phyloP scores from a whole-genome alignment of 441 rosid genomes.

The Adansonia madagascariensis region DNA sequence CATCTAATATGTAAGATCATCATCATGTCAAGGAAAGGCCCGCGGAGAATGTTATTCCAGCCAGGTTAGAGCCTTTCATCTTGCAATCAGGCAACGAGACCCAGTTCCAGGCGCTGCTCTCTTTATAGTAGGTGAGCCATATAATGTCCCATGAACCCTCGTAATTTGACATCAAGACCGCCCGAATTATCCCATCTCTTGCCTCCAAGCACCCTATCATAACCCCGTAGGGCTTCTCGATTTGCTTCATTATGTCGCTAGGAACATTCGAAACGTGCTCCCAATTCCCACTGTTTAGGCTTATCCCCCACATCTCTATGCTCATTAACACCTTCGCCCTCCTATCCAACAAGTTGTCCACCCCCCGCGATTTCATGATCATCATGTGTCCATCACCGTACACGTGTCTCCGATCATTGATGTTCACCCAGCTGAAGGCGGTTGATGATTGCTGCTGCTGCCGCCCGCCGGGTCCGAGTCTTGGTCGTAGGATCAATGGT shows the following conservation, averaged over 20 bases:
- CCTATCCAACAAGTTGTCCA: constrained; percentile 2
- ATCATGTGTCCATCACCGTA: constrained; percentile 67
- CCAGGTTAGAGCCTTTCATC: constrained; percentile 69
- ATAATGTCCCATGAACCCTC: constrained; percentile 64
- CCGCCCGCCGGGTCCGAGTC: constrained; percentile 27
- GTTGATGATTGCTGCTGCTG: constrained; percentile 32
- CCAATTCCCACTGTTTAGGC: constrained; percentile 48
- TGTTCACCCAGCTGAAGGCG: constrained; percentile 34
- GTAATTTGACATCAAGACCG: constrained; percentile 53
- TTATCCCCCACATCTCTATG: constrained; percentile 59
- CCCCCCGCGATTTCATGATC: constrained; percentile 41
- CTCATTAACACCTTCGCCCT: constrained; percentile 38
- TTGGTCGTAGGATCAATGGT: constrained; percentile 51
- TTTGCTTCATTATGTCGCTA: constrained; percentile 35
- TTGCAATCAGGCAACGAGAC: constrained; percentile 53
- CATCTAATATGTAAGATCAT: background rate
- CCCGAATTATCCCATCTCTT: constrained; percentile 48
- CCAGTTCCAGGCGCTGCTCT: constrained; percentile 46
- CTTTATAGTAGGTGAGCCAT: constrained; percentile 52
- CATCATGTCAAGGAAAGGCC: constrained; percentile 52
- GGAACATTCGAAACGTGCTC: constrained; percentile 51
- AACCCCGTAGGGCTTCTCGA: constrained; percentile 49
- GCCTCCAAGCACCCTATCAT: constrained; percentile 72
- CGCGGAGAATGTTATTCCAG: constrained; percentile 66
- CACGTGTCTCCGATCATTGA: constrained; percentile 40